These are phyloP conservation scores for Tolypocladium cylindrosporum DNA, from an alignment of 2,329 filamentous ascomycete genomes.

Conservation along the genomic window DNA sequence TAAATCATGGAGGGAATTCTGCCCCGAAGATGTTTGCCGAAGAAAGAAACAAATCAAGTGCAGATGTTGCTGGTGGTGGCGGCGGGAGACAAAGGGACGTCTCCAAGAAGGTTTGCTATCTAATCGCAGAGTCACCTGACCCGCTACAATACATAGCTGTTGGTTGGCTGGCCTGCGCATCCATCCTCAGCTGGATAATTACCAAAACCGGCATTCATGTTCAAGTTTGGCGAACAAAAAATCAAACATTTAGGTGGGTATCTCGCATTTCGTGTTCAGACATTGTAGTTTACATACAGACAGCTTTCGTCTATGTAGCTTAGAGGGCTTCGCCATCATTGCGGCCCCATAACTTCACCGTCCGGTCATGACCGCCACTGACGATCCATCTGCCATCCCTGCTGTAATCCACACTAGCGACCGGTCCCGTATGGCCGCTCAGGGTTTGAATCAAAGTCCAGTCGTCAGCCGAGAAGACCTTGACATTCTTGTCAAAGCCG, in stretches of 20 bases:
- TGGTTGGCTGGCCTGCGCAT: neutral
- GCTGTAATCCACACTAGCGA: constrained; percentile 83
- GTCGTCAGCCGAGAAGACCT: constrained; percentile 92
- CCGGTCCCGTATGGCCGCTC: constrained; percentile 83
- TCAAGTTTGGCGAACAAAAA: neutral
- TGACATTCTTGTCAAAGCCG: constrained; percentile 92
- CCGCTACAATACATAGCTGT: neutral
- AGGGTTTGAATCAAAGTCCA: constrained; percentile 85
- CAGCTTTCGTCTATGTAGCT: constrained; percentile 3
- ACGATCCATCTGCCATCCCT: constrained; percentile 85
- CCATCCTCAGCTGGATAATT: neutral
- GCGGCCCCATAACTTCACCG: constrained; percentile 90
- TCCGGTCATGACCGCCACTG: constrained; percentile 87
- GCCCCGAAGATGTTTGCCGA: neutral
- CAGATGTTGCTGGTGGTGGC: neutral
- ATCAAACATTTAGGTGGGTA: neutral
- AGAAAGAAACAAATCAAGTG: neutral
- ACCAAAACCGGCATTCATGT: neutral
- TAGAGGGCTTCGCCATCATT: constrained; percentile 57
- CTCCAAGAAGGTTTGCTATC: constrained; percentile 6
- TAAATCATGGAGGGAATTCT: constrained; percentile 13
- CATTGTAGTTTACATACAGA: neutral
- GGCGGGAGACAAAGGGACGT: neutral
- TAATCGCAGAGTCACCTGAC: constrained; percentile 13
- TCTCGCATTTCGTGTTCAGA: neutral